Evolutionary conservation across 2,329 filamentous ascomycete genomes (phyloP).

Genomic region (Incumbomyces delicatus): DNA sequence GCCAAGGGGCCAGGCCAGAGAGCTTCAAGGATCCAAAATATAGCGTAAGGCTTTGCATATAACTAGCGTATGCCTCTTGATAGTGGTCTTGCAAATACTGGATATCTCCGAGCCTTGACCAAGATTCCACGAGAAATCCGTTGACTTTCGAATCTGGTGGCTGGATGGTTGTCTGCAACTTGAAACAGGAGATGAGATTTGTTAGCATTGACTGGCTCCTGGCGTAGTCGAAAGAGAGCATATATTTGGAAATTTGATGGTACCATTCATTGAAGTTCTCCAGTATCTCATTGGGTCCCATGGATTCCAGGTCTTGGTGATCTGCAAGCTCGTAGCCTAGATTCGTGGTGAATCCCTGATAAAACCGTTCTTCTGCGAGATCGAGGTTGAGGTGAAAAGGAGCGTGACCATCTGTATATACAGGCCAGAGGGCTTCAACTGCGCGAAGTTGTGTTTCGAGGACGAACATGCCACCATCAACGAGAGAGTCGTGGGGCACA

Average conservation of each 20-base stretch:
- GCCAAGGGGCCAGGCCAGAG: background rate
- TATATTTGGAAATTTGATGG: background rate
- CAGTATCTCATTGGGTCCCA: background rate
- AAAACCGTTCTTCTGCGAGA: background rate
- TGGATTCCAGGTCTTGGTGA: background rate
- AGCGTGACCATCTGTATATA: background rate
- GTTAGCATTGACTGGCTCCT: background rate
- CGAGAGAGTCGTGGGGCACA: background rate
- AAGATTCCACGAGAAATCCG: background rate
- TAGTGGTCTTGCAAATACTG: background rate
- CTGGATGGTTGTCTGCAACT: background rate
- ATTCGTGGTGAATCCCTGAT: background rate
- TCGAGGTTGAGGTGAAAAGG: background rate
- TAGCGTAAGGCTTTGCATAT: background rate
- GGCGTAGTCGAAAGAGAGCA: background rate
- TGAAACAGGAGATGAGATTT: background rate
- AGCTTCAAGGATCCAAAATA: background rate
- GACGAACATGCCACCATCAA: background rate
- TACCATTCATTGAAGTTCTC: background rate
- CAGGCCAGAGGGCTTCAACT: background rate
- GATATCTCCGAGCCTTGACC: background rate
- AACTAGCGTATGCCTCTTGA: background rate
- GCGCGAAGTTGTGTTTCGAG: background rate
- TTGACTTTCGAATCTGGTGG: background rate
- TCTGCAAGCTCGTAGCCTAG: background rate